Evolutionary conservation across 2,329 filamentous ascomycete genomes (phyloP), one percentile per base, ranked within the genome.

Genomic region (Calonectria multiphialidica): DNA sequence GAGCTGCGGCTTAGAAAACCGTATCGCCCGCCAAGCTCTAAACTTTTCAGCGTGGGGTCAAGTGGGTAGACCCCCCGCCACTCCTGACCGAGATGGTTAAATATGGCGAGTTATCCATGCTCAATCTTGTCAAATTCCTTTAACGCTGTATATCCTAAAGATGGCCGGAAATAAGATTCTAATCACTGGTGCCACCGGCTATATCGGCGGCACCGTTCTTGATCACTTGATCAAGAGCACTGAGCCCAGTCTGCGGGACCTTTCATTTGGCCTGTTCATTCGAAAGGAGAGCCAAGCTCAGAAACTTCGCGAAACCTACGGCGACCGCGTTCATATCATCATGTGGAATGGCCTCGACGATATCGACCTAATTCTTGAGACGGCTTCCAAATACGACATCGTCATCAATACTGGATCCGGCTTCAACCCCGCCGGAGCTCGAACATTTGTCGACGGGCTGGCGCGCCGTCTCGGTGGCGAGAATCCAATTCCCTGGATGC

Each of bases 181-280:
- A 10, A 66, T 72, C 18, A 44, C 49, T 33, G 70, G 57, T 33
- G 65, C 70, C 40, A 72, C 69, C 2, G 63, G 69, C n/a, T 71
- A 71, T 18, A 64, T 71, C n/a, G 69, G 69, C 12, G 69, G 63
- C 30, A 67, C 69, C n/a, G 37, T 71, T 15, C 69, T 71, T 25
- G 53, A 71, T 28, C 45, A 71, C 25, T 13, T 71, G 13, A n/a
- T 64, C 42, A 62, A 63, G 40, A 37, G 40, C 28, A 37, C 65
- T 28, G 55, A 63, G 3, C 35, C 33, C 40, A 59, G 42, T 9
- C 28, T 67, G 6, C 59, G 37, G 40, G 23, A 53, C 18, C 44
- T 67, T 21, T 53, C 63, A 18, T 44, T 71, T 10, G 69, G 65
- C 16, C 53, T 67, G 3, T 23, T 71, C 3, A 42, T 71, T 16